Evolutionary conservation across 163 green algal genomes (phyloP), one percentile per base, ranked within the genome.

Genomic region (Volvox carteri): DNA sequence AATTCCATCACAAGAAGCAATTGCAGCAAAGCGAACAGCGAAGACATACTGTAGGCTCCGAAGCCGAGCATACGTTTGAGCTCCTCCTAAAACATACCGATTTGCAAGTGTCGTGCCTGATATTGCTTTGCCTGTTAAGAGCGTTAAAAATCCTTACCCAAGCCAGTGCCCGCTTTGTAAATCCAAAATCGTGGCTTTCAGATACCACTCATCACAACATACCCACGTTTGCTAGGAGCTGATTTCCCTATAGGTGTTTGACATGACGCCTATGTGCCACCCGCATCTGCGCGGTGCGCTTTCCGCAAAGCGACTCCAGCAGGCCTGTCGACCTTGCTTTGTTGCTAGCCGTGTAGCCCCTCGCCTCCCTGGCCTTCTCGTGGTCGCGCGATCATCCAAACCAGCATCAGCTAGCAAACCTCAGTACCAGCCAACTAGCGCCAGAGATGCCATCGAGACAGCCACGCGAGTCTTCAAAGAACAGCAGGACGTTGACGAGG

Each of bases 401-500:
- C 58, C 70, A 16, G 37, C 50, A 23, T 37, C 83, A n/a, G 14
- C 58, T 7, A 88, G 68, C 50, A 88, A 81, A 50, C 52, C 84
- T 6, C 19, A 41, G 18, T 89, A 89, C 28, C 54, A 84, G 54
- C 84, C 84, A 1, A 89, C 84, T 33, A 90, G 73, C 37, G 93
- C 93, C 19, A 91, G 77, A 60, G 91, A 95, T 42, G 92, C 92
- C n/a, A 90, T 96, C 23, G 92, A 96, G 86, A 56, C 52, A 7
- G 94, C 89, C 46, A 85, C 93, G 9, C 9, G 33, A 1, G 88
- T 78, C 4, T 93, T 95, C 33, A 90, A 92, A 2, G 87, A 93
- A 48, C 28, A 90, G 9, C 87, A 92, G 56, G 70, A 95, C 70
- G 67, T 79, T 33, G 86, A 86, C 14, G 91, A 93, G 33, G 96